A percentile compares a stretch with the other conserved stretches of the same genome.
These are phyloP conservation scores for Aspergillus sp. DNA, from an alignment of 2,329 filamentous ascomycete species.

Conservation along the genomic window DNA sequence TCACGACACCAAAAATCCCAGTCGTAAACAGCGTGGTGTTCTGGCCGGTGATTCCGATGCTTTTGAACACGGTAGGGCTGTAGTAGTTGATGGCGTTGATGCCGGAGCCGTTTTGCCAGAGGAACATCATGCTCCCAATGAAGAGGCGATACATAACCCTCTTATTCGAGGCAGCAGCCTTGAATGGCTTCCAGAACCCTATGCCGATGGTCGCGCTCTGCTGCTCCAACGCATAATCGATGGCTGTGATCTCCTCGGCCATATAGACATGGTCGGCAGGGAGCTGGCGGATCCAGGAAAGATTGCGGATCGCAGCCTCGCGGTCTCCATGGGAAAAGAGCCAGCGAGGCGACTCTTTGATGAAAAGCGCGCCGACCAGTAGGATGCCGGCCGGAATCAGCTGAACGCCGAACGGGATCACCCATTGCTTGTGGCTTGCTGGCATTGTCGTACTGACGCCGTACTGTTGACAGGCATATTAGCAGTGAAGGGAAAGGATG, in stretches of 20 bases:
- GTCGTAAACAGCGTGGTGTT: conserved; percentile 57
- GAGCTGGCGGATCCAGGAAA: conserved; percentile 38
- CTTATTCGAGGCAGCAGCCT: conserved; percentile 43
- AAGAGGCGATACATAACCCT: conserved; percentile 62
- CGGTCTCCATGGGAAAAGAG: conserved; percentile 58
- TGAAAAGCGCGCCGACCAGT: conserved; percentile 50
- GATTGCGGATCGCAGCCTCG: conserved; percentile 52
- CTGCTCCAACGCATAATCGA: conserved; percentile 60
- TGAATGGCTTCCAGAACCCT: conserved; percentile 68
- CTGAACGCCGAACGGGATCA: conserved; percentile 35
- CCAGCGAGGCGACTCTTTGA: conserved; percentile 60
- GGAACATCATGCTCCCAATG: conserved; percentile 63
- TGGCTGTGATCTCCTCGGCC: conserved; percentile 60
- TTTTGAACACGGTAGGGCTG: conserved; percentile 58
- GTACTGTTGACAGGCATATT: too few relatives aligned
- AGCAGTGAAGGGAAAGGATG: too few relatives aligned
- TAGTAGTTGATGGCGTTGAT: conserved; percentile 78
- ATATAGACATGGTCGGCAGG: conserved; percentile 50
- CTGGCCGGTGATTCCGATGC: conserved; percentile 52
- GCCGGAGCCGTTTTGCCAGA: conserved; percentile 68
- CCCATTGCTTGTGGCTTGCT: conserved; percentile 29
- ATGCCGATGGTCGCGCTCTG: conserved; percentile 54
- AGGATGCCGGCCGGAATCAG: conserved; percentile 34
- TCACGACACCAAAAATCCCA: conserved; percentile 68
- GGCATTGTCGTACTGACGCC: conserved; percentile 39